Evolutionary conservation across 371 early-diverging fungal genomes (phyloP).

Genomic region (Mortierella sp.): DNA sequence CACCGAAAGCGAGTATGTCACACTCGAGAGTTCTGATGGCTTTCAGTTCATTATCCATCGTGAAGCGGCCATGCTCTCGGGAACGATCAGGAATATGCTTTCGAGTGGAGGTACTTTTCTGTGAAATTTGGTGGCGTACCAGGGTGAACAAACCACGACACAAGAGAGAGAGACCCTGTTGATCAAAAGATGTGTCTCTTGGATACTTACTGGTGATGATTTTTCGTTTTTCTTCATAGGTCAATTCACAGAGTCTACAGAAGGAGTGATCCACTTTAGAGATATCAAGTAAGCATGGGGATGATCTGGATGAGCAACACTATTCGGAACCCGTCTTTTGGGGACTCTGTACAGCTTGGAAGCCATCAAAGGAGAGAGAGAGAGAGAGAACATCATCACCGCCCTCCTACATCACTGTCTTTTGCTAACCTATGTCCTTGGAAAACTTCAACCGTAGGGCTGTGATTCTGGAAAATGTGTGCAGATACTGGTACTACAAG

Average conservation of each 20-base stretch:
- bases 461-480: slow-evolving; percentile 90
- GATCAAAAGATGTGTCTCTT: background rate
- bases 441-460: too few relatives aligned
- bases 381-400: too few relatives aligned
- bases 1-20: slow-evolving; percentile 65
- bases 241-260: slow-evolving; percentile 90
- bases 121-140: slow-evolving; percentile 27
- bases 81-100: slow-evolving; percentile 94
- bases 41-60: slow-evolving; percentile 91
- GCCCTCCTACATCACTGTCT: too few relatives aligned
- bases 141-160: background rate
- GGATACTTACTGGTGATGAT: background rate
- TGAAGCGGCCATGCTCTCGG: slow-evolving; percentile 89
- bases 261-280: slow-evolving; percentile 86
- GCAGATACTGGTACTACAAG: slow-evolving; percentile 90
- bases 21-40: slow-evolving; percentile 88
- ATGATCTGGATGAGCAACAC: background rate
- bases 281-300: slow-evolving; percentile 86
- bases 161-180: background rate
- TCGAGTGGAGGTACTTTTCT: slow-evolving; percentile 72
- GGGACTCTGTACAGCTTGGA: too few relatives aligned
- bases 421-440: too few relatives aligned
- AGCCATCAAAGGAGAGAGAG: too few relatives aligned
- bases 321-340: too few relatives aligned
- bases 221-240: slow-evolving; percentile 56